Evolutionary conservation across 1,284 basidiomycete species (phyloP), one percentile per base, ranked within the genome.

Genomic region (Trametes pubescens): DNA sequence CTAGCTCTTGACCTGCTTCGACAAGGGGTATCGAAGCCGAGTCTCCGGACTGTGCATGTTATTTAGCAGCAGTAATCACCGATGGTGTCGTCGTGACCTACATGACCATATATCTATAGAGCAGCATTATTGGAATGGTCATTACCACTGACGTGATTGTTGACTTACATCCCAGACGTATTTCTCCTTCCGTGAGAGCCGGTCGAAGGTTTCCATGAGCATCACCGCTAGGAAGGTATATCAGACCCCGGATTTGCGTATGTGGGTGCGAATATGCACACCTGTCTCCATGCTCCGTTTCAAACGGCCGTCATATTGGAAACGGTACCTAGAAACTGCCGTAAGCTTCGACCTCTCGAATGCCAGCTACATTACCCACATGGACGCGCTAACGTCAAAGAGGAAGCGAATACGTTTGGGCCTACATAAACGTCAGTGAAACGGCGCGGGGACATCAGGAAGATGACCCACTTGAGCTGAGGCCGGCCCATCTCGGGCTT

Each of bases 311-410:
- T 90, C 88, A 61, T 88, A 87, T 66, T 90, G 88, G 78, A 90
- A 90, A 6, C 88, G 86, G 73, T 89, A 88, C 85, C 85, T 86
- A 59, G 29, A 18, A n/a, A 26, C 6, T 4, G n/a, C 16, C 2
- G 13, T 37, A 14, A 24, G 3, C 24, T 21, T 52, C 9, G 29
- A 18, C 14, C 3, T 21, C 11, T 9, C 37, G 18, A 21, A 22
- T 10, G 29, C 7, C 1, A 26, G 9, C n/a, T 18, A n/a, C 22
- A 7, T 21, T 14, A 66, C 77, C 57, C 68, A 86, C 87, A 90
- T 90, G 0, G 88, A 90, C n/a, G 84, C 87, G 71, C 87, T 89
- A 54, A 89, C 77, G 71, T 90, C 88, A 69, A 90, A 89, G n/a
- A 89, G 76, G 70, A 90, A 89, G 40, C 86, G 79, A 62, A 90